Evolutionary conservation across 306 rosid genomes (phyloP), one percentile per base, ranked within the genome.

Genomic region (Coriaria nepalensis): DNA sequence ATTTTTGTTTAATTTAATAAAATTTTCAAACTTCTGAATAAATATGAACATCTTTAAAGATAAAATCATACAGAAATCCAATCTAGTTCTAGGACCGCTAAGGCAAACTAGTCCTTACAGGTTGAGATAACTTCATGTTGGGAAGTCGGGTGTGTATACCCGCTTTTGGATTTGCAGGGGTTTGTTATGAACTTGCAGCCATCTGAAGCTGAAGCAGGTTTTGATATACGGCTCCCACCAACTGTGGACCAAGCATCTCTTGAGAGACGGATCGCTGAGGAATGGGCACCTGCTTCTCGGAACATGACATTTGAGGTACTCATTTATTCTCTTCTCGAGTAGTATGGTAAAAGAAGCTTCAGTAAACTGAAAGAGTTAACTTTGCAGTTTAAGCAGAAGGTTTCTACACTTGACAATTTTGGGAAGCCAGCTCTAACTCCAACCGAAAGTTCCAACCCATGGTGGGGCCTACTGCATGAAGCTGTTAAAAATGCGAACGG

Each of bases 171-270:
- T n/a, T n/a, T n/a, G n/a, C 85, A 90, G 97, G 97, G 95, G 52
- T 90, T 81, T 74, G 95, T 90, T 49, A 90, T 90, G 97, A 90
- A 90, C 69, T 51, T 90, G 73, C 97, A 90, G 75, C 97, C 97
- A 35, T 90, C 97, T 42, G 97, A 84, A 77, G 98, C 94, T 2
- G 94, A 90, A 72, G 98, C 95, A 52, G 98, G 98, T 55, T 77
- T 90, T 61, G 98, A 84, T 55, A 51, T 90, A 50, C 72, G 98
- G 67, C 64, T 90, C 59, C 94, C 98, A 36, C 98, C 98, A 32
- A 90, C 62, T 47, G 53, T 46, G 11, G 15, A 47, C 47, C 62
- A 55, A 2, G 73, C 59, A 59, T 71, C 77, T 12, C 9, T 80
- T 62, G 79, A 71, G 74, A 73, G 65, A 43, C 75, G 81, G 33